Evolutionary conservation across 306 rosid genomes (phyloP), one percentile per base, ranked within the genome.

Genomic region (Medicago arabica): DNA sequence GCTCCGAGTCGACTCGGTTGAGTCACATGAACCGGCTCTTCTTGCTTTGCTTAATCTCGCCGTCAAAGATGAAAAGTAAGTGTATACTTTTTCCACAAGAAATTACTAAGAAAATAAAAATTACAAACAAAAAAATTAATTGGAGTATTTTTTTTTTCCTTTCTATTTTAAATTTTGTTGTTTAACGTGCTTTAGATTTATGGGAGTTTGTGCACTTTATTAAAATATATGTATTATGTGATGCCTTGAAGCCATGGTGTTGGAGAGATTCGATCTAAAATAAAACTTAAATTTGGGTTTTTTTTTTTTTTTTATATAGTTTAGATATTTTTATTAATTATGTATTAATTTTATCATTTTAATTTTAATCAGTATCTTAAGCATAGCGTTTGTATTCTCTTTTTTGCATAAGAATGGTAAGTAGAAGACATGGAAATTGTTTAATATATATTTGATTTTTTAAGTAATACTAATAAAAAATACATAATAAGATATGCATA

Each of bases 31-130:
- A 75, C 71, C 93, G 1, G 95, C 97, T 17, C 93, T 95, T 15
- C 96, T 92, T 55, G 97, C 98, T 7, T 87, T 95, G 78, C 97
- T 95, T 71, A 95, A 95, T 76, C 98, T 95, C 68, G 98, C 98
- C 83, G 98, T 95, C 72, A 89, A 92, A 60, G 97, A 95, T 68
- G 97, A 95, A 74, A 89, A 87, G 98, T 95, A 87, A 23, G 60
- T 14, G 46, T 46, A 46, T 10, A 34, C 15, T n/a, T 23, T 23
- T 17, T 7, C 17, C 11, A 25, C 4, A 5, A 11, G 15, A 57
- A 21, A 51, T 1, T 66, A 12, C 16, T 21, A 9, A 25, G 25
- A 47, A 2, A 39, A 16, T 64, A 0, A 19, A 9, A 55, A 19
- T 19, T 4, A 10, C 8, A 1, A 58, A 57, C 8, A 53, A 17